Evolutionary conservation across 129 eudicot genomes (phyloP).

Genomic region (Flaveria linearis): DNA sequence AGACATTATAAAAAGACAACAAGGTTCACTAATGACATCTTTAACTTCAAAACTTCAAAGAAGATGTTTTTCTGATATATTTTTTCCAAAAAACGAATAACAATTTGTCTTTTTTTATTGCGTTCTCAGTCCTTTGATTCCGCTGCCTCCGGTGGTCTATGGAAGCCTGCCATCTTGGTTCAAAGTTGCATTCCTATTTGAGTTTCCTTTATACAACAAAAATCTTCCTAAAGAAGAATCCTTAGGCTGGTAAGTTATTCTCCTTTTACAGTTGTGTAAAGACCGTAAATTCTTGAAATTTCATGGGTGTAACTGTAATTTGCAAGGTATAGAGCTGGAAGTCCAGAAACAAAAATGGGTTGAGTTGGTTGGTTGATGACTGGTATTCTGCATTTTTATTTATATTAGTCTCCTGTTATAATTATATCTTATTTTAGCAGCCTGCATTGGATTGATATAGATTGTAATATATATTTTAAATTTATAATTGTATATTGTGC

Average conservation of each 20-base stretch:
- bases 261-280: not conserved
- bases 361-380: slow-evolving; percentile 22
- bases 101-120: not conserved
- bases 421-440: slow-evolving; percentile 3
- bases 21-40: slow-evolving; percentile 46
- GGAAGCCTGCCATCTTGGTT: slow-evolving; percentile 73
- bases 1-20: slow-evolving; percentile 73
- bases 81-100: slow-evolving; percentile 6
- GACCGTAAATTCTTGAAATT: slow-evolving; percentile 15
- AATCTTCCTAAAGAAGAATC: slow-evolving; percentile 67
- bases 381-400: not conserved
- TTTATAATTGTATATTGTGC: slow-evolving; percentile 10
- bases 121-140: slow-evolving; percentile 76
- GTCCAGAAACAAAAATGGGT: slow-evolving; percentile 25
- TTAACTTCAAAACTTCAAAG: not conserved
- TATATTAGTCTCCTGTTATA: not conserved
- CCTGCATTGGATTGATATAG: not conserved
- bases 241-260: slow-evolving; percentile 51
- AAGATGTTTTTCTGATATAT: not conserved
- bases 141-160: slow-evolving; percentile 70
- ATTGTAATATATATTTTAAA: not conserved
- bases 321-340: slow-evolving; percentile 40
- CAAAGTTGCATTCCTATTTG: slow-evolving; percentile 71
- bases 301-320: slow-evolving; percentile 28
- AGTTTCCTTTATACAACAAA: slow-evolving; percentile 77